These are phyloP conservation scores for Nemania diffusa DNA, from an alignment of 2,329 filamentous ascomycete species.

Conservation along the genomic window DNA sequence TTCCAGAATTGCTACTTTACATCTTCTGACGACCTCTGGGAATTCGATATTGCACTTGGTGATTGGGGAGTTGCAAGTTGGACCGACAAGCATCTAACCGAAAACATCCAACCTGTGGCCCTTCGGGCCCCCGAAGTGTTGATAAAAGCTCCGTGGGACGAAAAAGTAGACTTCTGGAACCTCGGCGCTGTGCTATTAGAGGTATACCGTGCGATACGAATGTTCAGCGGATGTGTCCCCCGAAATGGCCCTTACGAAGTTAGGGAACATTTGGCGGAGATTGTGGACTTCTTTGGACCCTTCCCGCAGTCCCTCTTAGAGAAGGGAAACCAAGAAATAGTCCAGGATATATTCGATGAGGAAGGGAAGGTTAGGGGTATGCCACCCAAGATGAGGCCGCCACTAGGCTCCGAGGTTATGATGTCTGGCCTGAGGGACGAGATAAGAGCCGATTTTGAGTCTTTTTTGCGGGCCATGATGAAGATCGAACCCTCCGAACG, in stretches of 20 bases:
- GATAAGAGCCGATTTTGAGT: background rate
- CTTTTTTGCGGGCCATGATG: conserved; percentile 15
- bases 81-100: conserved; percentile 33
- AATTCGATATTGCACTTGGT: conserved; percentile 40
- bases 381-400: background rate
- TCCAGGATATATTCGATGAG: conserved; percentile 13
- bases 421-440: conserved; percentile 1
- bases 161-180: conserved; percentile 40
- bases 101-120: conserved; percentile 42
- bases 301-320: conserved; percentile 37
- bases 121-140: conserved; percentile 44
- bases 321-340: conserved; percentile 27
- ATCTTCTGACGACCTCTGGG: background rate
- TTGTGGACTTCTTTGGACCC: conserved; percentile 36
- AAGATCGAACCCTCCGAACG: conserved; percentile 20
- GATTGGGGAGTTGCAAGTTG: conserved; percentile 43
- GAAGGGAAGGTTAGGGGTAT: conserved; percentile 10
- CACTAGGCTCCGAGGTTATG: background rate
- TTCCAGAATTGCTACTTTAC: conserved; percentile 10
- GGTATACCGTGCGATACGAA: conserved; percentile 29
- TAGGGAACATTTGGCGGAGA: conserved; percentile 35
- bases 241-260: conserved; percentile 26
- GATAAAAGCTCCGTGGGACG: conserved; percentile 40
- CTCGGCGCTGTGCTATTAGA: conserved; percentile 40
- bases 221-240: conserved; percentile 35